These are phyloP conservation scores for Euphorbia peplus DNA, from an alignment of 345 rosid genomes.

Conservation along the genomic window DNA sequence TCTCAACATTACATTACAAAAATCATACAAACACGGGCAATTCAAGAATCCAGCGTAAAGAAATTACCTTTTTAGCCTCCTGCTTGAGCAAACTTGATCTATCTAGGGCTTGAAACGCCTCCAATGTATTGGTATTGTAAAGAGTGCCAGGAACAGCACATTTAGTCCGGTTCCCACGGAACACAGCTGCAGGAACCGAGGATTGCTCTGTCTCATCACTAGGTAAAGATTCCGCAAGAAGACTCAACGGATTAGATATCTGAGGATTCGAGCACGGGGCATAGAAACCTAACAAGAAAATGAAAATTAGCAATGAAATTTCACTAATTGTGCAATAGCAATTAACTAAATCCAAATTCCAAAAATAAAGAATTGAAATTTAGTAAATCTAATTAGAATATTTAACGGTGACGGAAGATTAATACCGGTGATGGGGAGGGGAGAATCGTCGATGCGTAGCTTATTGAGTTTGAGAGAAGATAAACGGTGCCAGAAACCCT, in stretches of 20 bases:
- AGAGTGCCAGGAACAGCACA: conserved; percentile 79
- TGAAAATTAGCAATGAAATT: background rate
- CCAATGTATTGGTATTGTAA: conserved; percentile 78
- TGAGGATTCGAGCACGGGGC: conserved; percentile 87
- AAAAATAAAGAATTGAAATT: background rate
- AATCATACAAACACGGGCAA: background rate
- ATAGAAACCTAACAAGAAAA: conserved; percentile 48
- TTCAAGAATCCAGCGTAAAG: conserved; percentile 5
- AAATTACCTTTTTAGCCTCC: conserved; percentile 66
- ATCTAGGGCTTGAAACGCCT: conserved; percentile 59
- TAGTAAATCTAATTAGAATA: too few relatives aligned
- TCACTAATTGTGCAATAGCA: background rate
- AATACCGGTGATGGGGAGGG: conserved; percentile 69
- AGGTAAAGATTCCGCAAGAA: conserved; percentile 68
- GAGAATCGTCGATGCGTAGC: conserved; percentile 88
- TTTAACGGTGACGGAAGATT: background rate
- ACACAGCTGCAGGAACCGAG: conserved; percentile 16
- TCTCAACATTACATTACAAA: background rate
- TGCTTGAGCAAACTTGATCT: conserved; percentile 58
- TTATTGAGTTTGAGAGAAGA: conserved; percentile 85
- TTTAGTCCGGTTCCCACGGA: conserved; percentile 62
- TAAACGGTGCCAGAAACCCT: conserved; percentile 90
- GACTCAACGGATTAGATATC: conserved; percentile 68
- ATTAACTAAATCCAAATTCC: background rate
- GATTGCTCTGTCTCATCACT: conserved; percentile 37